Evolutionary conservation across 352 stramenopile genomes (phyloP), one percentile per base, ranked within the genome.

Genomic region (Phytophthora podocarpi): DNA sequence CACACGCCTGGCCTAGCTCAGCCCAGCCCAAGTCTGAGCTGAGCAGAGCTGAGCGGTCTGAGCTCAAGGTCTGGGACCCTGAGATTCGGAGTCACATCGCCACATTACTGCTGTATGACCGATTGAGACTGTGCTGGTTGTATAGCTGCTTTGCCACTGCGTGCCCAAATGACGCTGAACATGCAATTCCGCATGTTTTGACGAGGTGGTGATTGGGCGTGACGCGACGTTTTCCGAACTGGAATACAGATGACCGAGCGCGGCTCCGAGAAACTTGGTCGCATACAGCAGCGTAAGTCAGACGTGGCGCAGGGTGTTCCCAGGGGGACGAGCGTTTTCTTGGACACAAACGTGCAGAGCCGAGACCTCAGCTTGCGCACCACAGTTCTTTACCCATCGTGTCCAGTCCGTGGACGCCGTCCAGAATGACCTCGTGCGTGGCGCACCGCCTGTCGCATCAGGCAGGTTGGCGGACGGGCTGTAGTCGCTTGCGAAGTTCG

Each of bases 311-410:
- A 35, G 26, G 1, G 23, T 47, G n/a, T 57, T 57, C n/a, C n/a
- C n/a, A n/a, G n/a, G n/a, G n/a, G 1, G 59, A 49, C 0, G 49
- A 67, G n/a, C 42, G 61, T 67, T 49, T 61, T 67, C 42, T 49
- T 57, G 5, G 42, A 43, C 5, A 67, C 49, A 40, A 60, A 60
- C 1, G 23, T 30, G 20, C 28, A 34, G 3, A 57, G 46, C 6
- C 36, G 37, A 20, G 34, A 21, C 30, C 21, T 57, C 12, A 53
- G 1, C 39, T 34, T n/a, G 56, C 49, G 21, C 51, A 32, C 49
- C 49, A 67, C 32, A 56, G 31, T 2, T 18, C 40, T 23, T 67
- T 13, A 5, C 24, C 59, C 11, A 59, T 24, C 4, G 2, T 18
- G 16, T 5, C 37, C 13, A 59, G 36, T 0, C 41, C 49, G 16